Percentiles rank a stretch among this genome's conserved stretches.
These are phyloP conservation scores for Penicillium antarcticum DNA, from an alignment of 495 filamentous ascomycete genomes.

Conservation along the genomic window DNA sequence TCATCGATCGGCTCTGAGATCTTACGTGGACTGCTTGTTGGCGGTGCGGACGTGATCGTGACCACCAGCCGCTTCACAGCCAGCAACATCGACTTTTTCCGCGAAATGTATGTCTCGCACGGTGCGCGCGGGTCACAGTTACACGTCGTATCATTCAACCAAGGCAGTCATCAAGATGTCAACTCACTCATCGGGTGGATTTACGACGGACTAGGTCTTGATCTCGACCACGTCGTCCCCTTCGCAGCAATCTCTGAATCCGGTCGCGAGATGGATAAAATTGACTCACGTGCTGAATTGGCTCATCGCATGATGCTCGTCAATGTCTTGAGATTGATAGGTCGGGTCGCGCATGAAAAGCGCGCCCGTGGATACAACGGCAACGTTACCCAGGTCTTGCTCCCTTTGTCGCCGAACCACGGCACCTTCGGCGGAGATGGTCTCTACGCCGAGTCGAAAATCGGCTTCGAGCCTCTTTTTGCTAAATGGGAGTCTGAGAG, in stretches of 20 bases:
- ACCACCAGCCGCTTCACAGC: conserved; percentile 95
- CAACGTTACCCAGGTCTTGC: conserved; percentile 86
- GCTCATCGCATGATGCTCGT: conserved; percentile 21
- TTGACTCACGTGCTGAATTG: conserved; percentile 16
- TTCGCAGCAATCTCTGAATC: conserved; percentile 26
- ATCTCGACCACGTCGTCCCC: conserved; percentile 23
- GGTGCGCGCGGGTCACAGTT: conserved; percentile 19
- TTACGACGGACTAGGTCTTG: conserved; percentile 11
- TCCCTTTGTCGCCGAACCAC: conserved; percentile 94
- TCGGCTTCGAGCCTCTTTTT: no score
- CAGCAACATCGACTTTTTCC: conserved; percentile 74
- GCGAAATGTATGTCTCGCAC: conserved; percentile 13
- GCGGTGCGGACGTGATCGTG: conserved; percentile 91
- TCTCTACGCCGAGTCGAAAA: conserved; percentile 96
- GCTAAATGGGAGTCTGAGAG: no score
- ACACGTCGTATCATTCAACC: conserved; percentile 25
- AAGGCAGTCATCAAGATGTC: conserved; percentile 25
- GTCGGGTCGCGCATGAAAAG: no score
- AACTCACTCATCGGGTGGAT: conserved; percentile 15
- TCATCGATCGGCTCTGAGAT: conserved; percentile 97
- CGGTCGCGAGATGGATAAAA: conserved; percentile 17
- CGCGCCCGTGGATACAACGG: conserved; percentile 87
- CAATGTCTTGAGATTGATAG: conserved; percentile 19
- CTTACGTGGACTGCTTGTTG: conserved; percentile 89
- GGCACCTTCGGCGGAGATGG: conserved; percentile 95